A percentile compares a stretch with the other conserved stretches of the same genome.
Conservation (phyloP, 305 asterid genomes). For the Fraxinus velutina region DNA sequence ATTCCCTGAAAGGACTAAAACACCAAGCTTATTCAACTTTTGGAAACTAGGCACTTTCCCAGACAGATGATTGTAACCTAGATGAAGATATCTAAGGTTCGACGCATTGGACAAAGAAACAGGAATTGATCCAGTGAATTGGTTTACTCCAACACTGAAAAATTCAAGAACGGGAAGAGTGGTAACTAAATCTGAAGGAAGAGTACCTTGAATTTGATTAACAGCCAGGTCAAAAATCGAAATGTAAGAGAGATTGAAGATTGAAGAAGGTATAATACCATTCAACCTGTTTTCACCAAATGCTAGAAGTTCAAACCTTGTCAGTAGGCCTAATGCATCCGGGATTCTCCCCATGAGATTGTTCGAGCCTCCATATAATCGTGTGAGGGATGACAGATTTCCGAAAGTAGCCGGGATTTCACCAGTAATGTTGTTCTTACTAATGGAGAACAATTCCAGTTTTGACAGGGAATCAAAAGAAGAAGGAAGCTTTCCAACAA, state of each 20-base stretch:
- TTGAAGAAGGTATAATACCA: constrained; percentile 18
- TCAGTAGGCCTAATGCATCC: constrained; percentile 17
- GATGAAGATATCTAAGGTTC: constrained; percentile 1
- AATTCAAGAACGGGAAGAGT: constrained; percentile 20
- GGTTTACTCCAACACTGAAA: constrained; percentile 24
- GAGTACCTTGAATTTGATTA: constrained; percentile 24
- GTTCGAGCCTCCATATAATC: constrained; percentile 17
- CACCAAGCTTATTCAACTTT: constrained; percentile 14
- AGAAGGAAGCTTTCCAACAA: constrained; percentile 18
- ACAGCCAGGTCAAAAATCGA: constrained; percentile 16
- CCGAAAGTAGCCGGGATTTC: constrained; percentile 26
- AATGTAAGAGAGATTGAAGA: constrained; percentile 26
- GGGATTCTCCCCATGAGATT: constrained; percentile 24
- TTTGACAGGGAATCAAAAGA: constrained; percentile 18
- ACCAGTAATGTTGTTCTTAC: constrained; percentile 26
- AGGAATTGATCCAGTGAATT: constrained; percentile 22
- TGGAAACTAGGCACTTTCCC: constrained; percentile 27
- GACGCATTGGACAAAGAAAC: constrained; percentile 20
- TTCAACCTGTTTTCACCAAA: constrained; percentile 19
- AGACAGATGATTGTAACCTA: constrained; percentile 18
- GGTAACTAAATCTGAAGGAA: constrained; percentile 19
- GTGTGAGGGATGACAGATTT: constrained; percentile 24
- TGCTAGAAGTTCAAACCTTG: constrained; percentile 1
- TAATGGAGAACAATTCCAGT: constrained; percentile 10
- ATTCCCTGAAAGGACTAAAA: constrained; percentile 13